These are phyloP conservation scores for Blastobotrys petasosporus DNA, from an alignment of 1,139 yeast species.

Conservation along the genomic window DNA sequence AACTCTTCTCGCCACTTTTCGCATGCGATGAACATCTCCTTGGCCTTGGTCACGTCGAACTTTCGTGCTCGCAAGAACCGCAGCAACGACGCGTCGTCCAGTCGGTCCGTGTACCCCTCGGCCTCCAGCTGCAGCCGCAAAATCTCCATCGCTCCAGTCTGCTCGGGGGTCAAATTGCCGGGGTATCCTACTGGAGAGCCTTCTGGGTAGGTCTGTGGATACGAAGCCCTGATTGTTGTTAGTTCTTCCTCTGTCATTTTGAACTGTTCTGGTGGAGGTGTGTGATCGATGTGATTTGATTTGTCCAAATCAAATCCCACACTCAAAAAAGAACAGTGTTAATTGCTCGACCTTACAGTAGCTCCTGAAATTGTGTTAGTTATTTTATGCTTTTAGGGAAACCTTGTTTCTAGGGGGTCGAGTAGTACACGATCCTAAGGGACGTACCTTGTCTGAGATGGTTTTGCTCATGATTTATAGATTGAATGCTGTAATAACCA, in stretches of 20 bases:
- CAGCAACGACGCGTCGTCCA: conserved; percentile 84
- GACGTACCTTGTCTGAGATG: no score
- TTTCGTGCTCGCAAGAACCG: conserved; percentile 94
- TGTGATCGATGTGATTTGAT: no score
- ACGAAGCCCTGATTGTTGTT: conserved; percentile 27
- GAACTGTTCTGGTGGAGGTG: no score
- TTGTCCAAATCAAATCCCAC: no score
- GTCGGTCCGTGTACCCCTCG: conserved; percentile 63
- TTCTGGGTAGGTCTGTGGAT: conserved; percentile 64
- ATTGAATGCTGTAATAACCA: no score
- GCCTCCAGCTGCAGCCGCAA: conserved; percentile 54
- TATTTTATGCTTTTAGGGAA: background rate
- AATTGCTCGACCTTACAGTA: background rate
- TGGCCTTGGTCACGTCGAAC: conserved; percentile 75
- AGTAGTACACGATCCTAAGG: no score
- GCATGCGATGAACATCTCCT: conserved; percentile 77
- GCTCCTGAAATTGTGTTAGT: conserved; percentile 6
- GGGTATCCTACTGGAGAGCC: conserved; percentile 72
- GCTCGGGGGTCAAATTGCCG: conserved; percentile 69
- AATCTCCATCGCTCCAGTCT: conserved; percentile 52
- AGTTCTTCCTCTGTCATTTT: no score
- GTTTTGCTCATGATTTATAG: no score
- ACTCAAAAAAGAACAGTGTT: no score
- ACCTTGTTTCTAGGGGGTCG: background rate
- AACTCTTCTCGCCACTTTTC: conserved; percentile 88